A percentile compares a stretch with the other conserved stretches of the same genome.
These are phyloP conservation scores for Boletellus dicymbophilus DNA, from an alignment of 1,284 basidiomycete species.

Conservation along the genomic window DNA sequence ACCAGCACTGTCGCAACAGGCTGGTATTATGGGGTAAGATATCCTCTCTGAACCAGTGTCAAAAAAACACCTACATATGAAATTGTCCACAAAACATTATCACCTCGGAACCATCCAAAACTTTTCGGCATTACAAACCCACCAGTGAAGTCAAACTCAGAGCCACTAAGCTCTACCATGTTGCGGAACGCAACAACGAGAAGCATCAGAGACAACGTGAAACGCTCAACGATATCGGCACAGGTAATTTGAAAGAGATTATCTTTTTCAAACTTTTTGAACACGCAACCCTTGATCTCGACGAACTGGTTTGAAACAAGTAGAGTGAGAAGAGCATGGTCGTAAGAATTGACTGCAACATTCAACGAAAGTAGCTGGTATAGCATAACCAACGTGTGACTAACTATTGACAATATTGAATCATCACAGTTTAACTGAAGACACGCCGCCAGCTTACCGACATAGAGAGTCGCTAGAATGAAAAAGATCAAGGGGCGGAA, in stretches of 20 bases:
- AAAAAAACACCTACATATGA: conserved; percentile 68
- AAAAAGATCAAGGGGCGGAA: conserved; percentile 88
- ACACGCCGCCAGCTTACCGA: conserved; percentile 52
- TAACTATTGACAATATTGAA: conserved; percentile 50
- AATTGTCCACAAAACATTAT: conserved; percentile 85
- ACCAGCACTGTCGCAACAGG: conserved; percentile 90
- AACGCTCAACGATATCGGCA: conserved; percentile 98
- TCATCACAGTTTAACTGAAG: neutral
- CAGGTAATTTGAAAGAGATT: conserved; percentile 99
- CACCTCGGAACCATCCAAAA: conserved; percentile 81
- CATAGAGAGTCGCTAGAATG: conserved; percentile 81
- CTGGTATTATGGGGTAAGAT: conserved; percentile 39
- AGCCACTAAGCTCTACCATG: conserved; percentile 91
- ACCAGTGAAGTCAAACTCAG: conserved; percentile 76
- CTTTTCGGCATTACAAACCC: conserved; percentile 80
- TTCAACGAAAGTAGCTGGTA: conserved; percentile 97
- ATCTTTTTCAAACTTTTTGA: conserved; percentile 99
- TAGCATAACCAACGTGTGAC: conserved; percentile 93
- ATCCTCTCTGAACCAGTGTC: neutral
- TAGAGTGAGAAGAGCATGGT: conserved; percentile 93
- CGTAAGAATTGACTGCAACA: conserved; percentile 98
- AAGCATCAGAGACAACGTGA: conserved; percentile 92
- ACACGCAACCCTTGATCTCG: conserved; percentile 99
- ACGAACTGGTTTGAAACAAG: conserved; percentile 99
- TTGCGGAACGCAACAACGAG: conserved; percentile 92